Evolutionary conservation across 1,139 yeast genomes (phyloP), one percentile per base, ranked within the genome.

Genomic region (Suhomyces choctaworum): DNA sequence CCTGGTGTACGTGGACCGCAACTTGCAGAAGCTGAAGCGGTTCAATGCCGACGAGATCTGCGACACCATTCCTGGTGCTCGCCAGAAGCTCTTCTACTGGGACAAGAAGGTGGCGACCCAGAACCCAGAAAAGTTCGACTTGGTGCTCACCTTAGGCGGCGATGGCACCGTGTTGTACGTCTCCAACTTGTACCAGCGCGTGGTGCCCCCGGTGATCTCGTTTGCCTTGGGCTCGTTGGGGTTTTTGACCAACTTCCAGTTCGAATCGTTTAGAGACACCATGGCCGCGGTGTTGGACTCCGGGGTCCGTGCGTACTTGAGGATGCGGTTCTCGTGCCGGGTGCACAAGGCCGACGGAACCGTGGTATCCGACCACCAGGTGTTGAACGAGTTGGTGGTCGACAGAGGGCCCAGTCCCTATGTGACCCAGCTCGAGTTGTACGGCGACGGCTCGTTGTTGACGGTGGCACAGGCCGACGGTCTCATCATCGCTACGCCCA

Each of bases 401-500:
- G 96, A 87, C 52, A 66, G 96, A 36, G 96, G 96, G 1, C 95
- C 95, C 1, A 80, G 88, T 16, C 95, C 96, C 0, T 87, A 80
- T 64, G 86, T 87, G 3, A 83, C 95, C 1, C 83, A 82, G 71
- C 67, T 87, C 41, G 96, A 87, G 51, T 60, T 87, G 17, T 87
- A 82, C 48, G 95, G 95, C 4, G 92, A 87, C 54, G 88, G 86
- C 12, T 75, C 84, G 2, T 62, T 87, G 25, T 65, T 87, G 38
- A 87, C 96, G 0, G 82, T 86, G 12, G 95, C 92, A 0, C 96
- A 87, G 55, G 95, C 96, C 0, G 96, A 88, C 57, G 96, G 96
- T 0, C 61, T 88, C 20, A 87, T 88, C 40, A 73, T 88, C 25
- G 94, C 95, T 0, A 87, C 96, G 0, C 96, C 96, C 4, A 88